Base-by-base conservation (phyloP, 495 filamentous ascomycete species). In the Penicillium tannophilum region DNA sequence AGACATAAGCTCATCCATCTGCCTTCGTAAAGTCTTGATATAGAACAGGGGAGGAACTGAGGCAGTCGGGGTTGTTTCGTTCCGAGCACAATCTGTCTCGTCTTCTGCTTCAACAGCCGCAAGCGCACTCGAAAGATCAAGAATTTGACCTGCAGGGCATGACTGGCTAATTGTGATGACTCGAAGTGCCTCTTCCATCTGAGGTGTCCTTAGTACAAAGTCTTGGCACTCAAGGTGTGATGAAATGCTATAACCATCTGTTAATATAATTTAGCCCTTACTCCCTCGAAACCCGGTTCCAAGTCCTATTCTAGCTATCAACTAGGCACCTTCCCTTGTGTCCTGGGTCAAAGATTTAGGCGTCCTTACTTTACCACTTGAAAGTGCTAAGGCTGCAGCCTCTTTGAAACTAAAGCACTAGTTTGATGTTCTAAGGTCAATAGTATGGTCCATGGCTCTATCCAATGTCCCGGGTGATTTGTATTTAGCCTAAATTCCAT, bases 131-230 rank as follows among this genome's bases (percentile, higher is more conserved):
- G 65, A 54, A 39, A 43, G n/a, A 55, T 56, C 47, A 72, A 71
- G 14, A 62, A n/a, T 20, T 20, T 61, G 54, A 42, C 71, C 68
- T 6, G 56, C 20, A 4, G 59, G 28, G 31, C 61, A 71, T 45
- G 58, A 12, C 19, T 64, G 44, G 51, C 33, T 67, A 20, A 55
- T 53, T 48, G 52, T 35, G 28, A 72, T 53, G n/a, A 64, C n/a
- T 43, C 26, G 60, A 52, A 71, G 58, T 2, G 65, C 68, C 7
- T 69, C 61, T 58, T 67, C 68, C 63, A 71, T 72, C 56, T 67
- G 68, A 3, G 62, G 59, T 12, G 63, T 66, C 68, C 68, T 71
- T 60, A 65, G 52, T 44, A 71, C 19, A 47, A 68, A 56, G 43
- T 65, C 70, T 58, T 61, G 58, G 19, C 70, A 65, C 6, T 64